phyloP scores from a whole-genome alignment of 176 grass and related monocot genomes.

The Oryza meyeriana region DNA sequence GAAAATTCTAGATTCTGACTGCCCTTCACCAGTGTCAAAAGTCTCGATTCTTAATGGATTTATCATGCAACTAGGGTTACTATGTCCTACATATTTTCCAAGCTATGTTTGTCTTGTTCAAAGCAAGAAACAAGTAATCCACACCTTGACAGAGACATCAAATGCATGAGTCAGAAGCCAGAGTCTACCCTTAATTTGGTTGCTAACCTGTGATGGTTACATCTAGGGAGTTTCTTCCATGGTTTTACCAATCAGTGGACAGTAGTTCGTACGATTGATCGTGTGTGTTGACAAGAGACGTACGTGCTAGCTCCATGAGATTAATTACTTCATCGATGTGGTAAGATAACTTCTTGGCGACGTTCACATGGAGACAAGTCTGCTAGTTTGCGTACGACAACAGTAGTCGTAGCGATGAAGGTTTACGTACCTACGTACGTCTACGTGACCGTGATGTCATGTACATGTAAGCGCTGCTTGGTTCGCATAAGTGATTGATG shows the following conservation, averaged over 20 bases:
- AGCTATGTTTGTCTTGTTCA: background rate
- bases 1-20: background rate
- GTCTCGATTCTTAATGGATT: background rate
- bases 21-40: background rate
- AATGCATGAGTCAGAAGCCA: background rate
- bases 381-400: background rate
- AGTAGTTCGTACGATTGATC: background rate
- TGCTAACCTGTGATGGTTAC: background rate
- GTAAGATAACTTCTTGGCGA: background rate
- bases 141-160: slow-evolving; percentile 2
- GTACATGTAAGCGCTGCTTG: background rate
- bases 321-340: slow-evolving; percentile 12
- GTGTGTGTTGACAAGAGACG: slow-evolving; percentile 18
- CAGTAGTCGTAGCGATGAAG: background rate
- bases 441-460: slow-evolving; percentile 1
- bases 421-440: background rate
- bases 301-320: slow-evolving; percentile 2
- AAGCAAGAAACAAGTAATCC: background rate
- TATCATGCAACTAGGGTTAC: background rate
- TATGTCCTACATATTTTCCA: background rate
- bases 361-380: background rate
- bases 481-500: background rate
- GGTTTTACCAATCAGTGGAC: slow-evolving; percentile 21
- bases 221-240: background rate
- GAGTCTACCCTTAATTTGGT: background rate